Base-by-base conservation (phyloP, 495 filamentous ascomycete species). In the Penicillium paxilli region DNA sequence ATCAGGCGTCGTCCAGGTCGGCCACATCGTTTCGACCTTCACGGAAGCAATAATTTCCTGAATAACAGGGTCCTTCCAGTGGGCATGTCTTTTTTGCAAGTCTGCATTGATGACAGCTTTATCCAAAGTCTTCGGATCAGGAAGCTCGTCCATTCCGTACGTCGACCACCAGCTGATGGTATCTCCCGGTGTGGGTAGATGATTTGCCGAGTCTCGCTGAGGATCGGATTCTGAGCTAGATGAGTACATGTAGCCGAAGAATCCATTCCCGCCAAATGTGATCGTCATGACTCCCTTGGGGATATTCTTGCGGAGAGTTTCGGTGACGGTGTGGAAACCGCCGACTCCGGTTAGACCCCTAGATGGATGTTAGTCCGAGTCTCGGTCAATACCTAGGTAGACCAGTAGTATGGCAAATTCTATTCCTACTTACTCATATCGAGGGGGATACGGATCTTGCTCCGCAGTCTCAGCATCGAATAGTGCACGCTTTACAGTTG, bases 91-190 rank as follows among this genome's bases (percentile, higher is more conserved):
- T n/a, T 28, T 12, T 10, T 25, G 32, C 8, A 54, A 35, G 5
- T 48, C 44, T 19, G 24, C 10, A 11, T 22, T 54, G 9, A 54
- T 48, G 1, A 23, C 52, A 16, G 11, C 28, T 5, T 23, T 20
- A 44, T 54, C 45, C 3, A 44, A 17, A 4, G 23, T 44, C 16
- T 54, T 54, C 16, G 44, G 52, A 17, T 54, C 52, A 7, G 52
- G 52, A 26, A 33, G 44, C 17, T 48, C 52, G 8, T 48, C 19
- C 10, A 44, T 49, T 4, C 44, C 52, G 10, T 48, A 54, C 8
- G 52, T 54, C 6, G 52, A 54, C 52, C 52, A 54, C 52, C 52
- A 54, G 7, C 35, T 44, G 6, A 54, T n/a, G 21, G 33, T 44
- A 16, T 48, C 17, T 10, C 45, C 52, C n/a, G 52, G 52, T 0